Base-by-base conservation (phyloP, 345 rosid genomes). In the Syzygium grande region DNA sequence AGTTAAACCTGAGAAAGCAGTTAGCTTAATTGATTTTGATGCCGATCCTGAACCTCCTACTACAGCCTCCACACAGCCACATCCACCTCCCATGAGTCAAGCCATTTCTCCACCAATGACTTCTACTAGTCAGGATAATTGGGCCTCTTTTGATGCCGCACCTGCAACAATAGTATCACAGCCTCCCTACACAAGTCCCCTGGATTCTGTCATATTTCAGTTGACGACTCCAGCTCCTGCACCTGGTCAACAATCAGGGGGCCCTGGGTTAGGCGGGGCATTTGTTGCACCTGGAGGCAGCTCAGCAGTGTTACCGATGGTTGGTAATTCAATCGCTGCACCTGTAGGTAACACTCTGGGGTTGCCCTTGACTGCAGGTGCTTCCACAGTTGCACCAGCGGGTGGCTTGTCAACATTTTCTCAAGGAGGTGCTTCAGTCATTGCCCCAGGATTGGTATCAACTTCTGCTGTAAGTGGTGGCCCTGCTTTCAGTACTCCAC, bases 1-100 rank as follows among this genome's bases (percentile, higher is more conserved):
- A 93, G 94, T 90, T 89, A 95, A 97, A 88, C 34, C 89, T 89
- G 95, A 92, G 92, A 91, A 59, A 84, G 85, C 96, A 86, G 87
- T 84, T 86, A 98, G 99, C 92, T 93, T 98, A 90, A 98, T 98
- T 91, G 98, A 98, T 94, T 96, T 98, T 89, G 99, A 94, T 91
- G 92, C 97, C 88, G 97, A 94, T 90, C 94, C 97, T 21, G 96
- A 92, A 90, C 95, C 96, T 90, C 92, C 94, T 30, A 86, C 94
- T 84, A 88, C 89, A 14, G 86, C 94, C 54, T 87, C 88, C 68
- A 61, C 91, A 49, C 98, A 90, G 89, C 56, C 92, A 52, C 97
- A 92, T 16, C 92, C 90, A 86, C 63, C 90, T 27, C 85, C 89
- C 63, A 27, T 73, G 29, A 88, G 90, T 77, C 98, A 94, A 84